Evolutionary conservation across 106 monocot species (phyloP).

Genomic region (Gastrodia elata): DNA sequence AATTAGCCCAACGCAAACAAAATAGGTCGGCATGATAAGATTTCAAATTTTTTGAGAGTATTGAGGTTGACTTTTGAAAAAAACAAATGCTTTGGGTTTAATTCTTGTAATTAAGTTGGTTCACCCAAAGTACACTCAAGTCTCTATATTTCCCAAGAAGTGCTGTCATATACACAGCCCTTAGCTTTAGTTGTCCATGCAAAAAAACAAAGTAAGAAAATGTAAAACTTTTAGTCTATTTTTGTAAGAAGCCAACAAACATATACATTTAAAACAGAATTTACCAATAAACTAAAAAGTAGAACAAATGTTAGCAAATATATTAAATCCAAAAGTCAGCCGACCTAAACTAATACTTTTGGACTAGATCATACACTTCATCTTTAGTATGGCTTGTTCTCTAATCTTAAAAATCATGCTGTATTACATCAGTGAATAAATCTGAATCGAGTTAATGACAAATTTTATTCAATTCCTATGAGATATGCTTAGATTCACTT

Average conservation of each 20-base stretch:
- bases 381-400: too few relatives aligned
- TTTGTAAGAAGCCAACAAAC: not conserved
- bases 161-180: not conserved
- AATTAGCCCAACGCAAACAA: not conserved
- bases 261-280: not conserved
- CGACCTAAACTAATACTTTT: not conserved
- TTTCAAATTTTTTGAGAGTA: not conserved
- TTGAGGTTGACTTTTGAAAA: not conserved
- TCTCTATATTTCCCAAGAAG: not conserved
- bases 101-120: not conserved
- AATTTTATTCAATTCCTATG: too few relatives aligned
- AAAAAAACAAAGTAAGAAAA: not conserved
- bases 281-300: not conserved
- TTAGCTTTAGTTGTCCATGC: not conserved
- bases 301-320: not conserved
- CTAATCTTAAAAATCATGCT: too few relatives aligned
- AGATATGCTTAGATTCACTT: too few relatives aligned
- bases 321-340: not conserved
- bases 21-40: too few relatives aligned
- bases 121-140: not conserved
- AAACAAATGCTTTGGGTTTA: not conserved
- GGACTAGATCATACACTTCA: not conserved
- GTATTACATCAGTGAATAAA: too few relatives aligned
- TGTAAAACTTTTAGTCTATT: not conserved
- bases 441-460: too few relatives aligned